phyloP scores from a whole-genome alignment of 129 eudicot genomes.

The Flaveria ramosissima region DNA sequence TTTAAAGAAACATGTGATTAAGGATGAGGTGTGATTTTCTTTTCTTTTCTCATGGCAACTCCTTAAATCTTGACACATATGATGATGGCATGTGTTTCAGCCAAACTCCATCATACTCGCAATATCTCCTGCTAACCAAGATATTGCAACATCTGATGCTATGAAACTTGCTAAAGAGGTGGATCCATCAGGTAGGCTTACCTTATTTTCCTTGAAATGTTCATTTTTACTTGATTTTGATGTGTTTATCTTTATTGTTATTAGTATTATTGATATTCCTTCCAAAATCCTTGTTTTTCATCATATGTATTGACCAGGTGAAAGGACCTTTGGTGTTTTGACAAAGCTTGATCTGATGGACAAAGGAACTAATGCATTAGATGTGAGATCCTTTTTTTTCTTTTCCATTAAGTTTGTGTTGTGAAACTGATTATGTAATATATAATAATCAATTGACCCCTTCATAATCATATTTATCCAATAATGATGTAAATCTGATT shows the following conservation, averaged over 20 bases:
- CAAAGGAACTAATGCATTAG: slow-evolving; percentile 89
- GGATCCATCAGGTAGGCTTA: slow-evolving; percentile 67
- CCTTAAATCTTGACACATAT: background rate
- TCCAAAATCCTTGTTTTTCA: background rate
- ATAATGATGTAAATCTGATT: background rate
- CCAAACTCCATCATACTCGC: slow-evolving; percentile 84
- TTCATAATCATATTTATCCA: background rate
- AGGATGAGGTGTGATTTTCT: background rate
- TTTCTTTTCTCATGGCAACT: background rate
- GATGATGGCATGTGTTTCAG: slow-evolving; percentile 31
- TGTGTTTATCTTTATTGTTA: background rate
- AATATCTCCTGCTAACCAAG: slow-evolving; percentile 94
- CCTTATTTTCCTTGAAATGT: slow-evolving; percentile 14
- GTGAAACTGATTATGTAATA: background rate
- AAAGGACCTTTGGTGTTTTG: slow-evolving; percentile 83
- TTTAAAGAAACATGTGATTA: background rate
- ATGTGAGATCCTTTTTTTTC: slow-evolving; percentile 43
- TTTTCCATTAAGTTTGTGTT: background rate
- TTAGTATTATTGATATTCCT: background rate
- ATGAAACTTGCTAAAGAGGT: slow-evolving; percentile 85
- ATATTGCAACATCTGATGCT: slow-evolving; percentile 93
- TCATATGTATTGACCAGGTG: slow-evolving; percentile 49
- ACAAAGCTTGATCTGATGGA: slow-evolving; percentile 93
- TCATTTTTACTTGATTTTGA: background rate
- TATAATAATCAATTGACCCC: background rate